Evolutionary conservation across 1,139 yeast species (phyloP).

Genomic region (Lodderomyces beijingensis): DNA sequence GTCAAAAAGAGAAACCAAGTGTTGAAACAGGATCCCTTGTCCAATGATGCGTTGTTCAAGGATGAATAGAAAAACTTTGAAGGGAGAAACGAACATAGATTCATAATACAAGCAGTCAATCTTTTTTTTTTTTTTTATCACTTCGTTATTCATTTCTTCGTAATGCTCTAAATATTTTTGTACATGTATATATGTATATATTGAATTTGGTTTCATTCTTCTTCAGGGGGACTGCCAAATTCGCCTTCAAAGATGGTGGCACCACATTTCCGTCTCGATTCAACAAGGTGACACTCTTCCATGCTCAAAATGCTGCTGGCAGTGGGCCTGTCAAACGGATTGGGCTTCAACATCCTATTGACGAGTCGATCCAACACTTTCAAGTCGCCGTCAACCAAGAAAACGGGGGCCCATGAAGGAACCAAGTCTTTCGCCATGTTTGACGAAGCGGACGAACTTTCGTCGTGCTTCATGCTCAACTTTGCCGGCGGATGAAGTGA

Average conservation of each 20-base stretch:
- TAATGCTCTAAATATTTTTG: no score
- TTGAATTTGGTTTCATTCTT: no score
- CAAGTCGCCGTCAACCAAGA: conserved; percentile 65
- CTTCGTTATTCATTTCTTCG: neutral
- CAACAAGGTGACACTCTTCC: conserved; percentile 76
- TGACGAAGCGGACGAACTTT: neutral
- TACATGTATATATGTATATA: no score
- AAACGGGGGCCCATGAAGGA: conserved; percentile 83
- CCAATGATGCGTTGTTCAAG: conserved; percentile 74
- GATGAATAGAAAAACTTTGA: neutral
- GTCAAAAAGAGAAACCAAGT: conserved; percentile 72
- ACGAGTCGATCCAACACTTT: conserved; percentile 76
- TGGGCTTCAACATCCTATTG: conserved; percentile 84
- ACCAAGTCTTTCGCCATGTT: conserved; percentile 28
- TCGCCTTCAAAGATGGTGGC: conserved; percentile 97
- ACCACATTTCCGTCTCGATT: conserved; percentile 82
- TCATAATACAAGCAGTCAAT: neutral
- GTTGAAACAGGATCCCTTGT: conserved; percentile 76
- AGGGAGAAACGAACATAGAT: neutral
- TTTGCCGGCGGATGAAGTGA: conserved; percentile 8
- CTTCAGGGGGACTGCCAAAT: conserved; percentile 48
- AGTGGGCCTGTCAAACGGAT: conserved; percentile 77
- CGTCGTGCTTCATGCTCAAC: neutral
- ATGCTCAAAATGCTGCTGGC: conserved; percentile 65
- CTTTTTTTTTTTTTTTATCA: neutral